These are phyloP conservation scores for Clavulina sp. DNA, from an alignment of 768 basidiomycete genomes.

Conservation along the genomic window DNA sequence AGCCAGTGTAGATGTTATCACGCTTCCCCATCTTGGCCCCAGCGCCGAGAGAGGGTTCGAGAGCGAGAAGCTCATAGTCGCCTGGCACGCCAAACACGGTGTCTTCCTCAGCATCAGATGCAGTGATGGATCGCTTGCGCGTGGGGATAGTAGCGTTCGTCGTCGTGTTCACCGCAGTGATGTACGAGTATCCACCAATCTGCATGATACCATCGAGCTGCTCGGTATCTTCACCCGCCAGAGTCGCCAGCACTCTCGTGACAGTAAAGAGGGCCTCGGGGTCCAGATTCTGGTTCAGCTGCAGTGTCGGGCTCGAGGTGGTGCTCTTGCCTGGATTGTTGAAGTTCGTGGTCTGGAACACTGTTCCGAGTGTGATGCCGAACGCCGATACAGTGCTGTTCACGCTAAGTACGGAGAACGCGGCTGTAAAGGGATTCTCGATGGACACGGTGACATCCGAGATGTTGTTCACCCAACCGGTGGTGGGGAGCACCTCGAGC, in stretches of 20 bases:
- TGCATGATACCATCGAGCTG: constrained; percentile 50
- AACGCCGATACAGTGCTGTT: not conserved
- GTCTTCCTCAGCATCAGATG: constrained; percentile 22
- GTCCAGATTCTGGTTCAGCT: constrained; percentile 50
- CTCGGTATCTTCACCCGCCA: constrained; percentile 39
- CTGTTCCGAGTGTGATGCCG: not conserved
- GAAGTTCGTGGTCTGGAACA: constrained; percentile 21
- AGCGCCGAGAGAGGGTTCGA: no score
- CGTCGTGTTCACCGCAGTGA: no score
- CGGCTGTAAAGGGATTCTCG: constrained; percentile 47
- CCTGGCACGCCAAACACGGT: no score
- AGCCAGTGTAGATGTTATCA: constrained; percentile 33
- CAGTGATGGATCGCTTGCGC: constrained; percentile 10
- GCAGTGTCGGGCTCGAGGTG: constrained; percentile 38
- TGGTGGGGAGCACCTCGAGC: constrained; percentile 35
- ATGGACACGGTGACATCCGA: constrained; percentile 45
- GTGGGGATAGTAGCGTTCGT: constrained; percentile 21
- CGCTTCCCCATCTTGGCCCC: no score
- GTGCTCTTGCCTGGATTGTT: constrained; percentile 33
- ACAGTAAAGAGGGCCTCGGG: constrained; percentile 52
- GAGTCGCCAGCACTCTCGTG: constrained; percentile 44
- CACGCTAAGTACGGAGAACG: not conserved
- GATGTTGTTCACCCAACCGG: constrained; percentile 43
- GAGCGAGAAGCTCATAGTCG: no score
- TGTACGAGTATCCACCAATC: constrained; percentile 49